Percentiles rank a stretch among this genome's conserved stretches.
phyloP scores from a whole-genome alignment of 2,329 filamentous ascomycete genomes.

The Paecilomyces sp. region DNA sequence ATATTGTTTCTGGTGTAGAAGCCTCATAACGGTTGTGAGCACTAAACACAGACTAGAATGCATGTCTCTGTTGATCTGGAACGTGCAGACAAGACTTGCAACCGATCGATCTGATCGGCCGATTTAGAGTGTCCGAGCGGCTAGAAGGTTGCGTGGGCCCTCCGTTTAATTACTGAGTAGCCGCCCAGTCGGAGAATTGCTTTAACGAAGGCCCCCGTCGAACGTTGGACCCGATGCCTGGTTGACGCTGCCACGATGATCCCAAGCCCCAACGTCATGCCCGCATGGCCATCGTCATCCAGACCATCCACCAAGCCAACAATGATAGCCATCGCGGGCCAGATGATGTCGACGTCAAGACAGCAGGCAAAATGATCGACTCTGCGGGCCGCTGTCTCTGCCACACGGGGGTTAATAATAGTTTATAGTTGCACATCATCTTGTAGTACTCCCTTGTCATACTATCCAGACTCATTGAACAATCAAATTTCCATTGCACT shows the following conservation, averaged over 20 bases:
- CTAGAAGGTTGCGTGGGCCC: neutral
- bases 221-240: neutral
- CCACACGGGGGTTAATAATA: neutral
- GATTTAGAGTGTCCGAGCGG: neutral
- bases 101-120: neutral
- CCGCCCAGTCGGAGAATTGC: neutral
- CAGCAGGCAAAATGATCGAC: neutral
- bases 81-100: neutral
- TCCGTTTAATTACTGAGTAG: neutral
- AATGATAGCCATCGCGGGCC: neutral
- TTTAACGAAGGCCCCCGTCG: neutral
- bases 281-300: neutral
- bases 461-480: neutral
- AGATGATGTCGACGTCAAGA: neutral
- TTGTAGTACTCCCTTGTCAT: neutral
- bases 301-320: neutral
- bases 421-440: neutral
- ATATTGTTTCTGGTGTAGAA: no score
- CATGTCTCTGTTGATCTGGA: neutral
- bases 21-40: no score
- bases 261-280: neutral
- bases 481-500: neutral
- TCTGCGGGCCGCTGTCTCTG: neutral
- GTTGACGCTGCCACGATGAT: neutral
- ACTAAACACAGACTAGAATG: no score